Conservation (phyloP, 2,329 filamentous ascomycete genomes). For the Diaporthe vaccinii region DNA sequence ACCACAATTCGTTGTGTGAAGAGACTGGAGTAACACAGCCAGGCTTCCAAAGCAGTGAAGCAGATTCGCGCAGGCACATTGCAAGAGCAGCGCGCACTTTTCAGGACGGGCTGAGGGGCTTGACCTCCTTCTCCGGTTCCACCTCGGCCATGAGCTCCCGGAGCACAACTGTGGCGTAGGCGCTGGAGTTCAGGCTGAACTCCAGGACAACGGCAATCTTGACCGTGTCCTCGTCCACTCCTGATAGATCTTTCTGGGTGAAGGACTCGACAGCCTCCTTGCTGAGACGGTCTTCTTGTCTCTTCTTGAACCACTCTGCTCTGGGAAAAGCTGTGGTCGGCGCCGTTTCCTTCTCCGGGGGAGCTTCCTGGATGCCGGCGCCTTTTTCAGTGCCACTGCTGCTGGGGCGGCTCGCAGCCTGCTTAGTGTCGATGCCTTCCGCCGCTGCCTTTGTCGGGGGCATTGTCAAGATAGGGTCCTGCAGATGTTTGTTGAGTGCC, state of each 20-base stretch:
- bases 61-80: neutral
- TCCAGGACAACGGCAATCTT: conserved; percentile 55
- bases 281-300: conserved; percentile 1
- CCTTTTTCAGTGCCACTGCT: conserved; percentile 5
- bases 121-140: conserved; percentile 35
- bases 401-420: neutral
- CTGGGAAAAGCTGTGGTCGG: neutral
- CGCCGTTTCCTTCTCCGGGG: neutral
- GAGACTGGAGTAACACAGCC: neutral
- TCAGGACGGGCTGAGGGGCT: conserved; percentile 29
- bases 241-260: conserved; percentile 44
- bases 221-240: conserved; percentile 43
- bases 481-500: conserved; percentile 31
- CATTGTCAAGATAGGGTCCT: neutral
- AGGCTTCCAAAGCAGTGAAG: neutral
- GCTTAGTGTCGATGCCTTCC: neutral
- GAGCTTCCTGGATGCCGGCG: neutral
- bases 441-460: neutral
- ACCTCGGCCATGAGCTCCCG: conserved; percentile 50
- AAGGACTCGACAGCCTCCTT: conserved; percentile 40
- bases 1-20: neutral
- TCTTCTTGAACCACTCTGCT: conserved; percentile 10
- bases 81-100: too few relatives aligned
- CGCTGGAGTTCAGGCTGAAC: conserved; percentile 53
- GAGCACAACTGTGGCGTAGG: conserved; percentile 55